Evolutionary conservation across 805 yeast genomes (phyloP), one percentile per base, ranked within the genome.

Genomic region (Ogataea siamensis): DNA sequence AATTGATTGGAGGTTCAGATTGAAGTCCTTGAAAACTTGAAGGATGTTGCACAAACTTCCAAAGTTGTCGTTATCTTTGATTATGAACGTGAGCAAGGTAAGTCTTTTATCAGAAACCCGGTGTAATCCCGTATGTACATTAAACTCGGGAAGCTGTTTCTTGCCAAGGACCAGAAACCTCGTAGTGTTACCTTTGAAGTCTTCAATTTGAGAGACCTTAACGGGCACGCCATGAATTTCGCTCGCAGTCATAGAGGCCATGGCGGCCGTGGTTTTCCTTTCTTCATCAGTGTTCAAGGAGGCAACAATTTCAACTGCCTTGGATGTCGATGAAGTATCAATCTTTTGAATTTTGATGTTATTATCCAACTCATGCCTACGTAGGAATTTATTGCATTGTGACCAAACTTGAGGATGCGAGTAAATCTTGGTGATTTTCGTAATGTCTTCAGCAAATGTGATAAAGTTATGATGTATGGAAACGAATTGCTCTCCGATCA

Each of bases 371-470:
- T 53, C 55, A 10, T 56, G 39, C 27, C 54, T 42, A 13, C 66
- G 55, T 28, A 84, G 56, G 65, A 85, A 93, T 15, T 65, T 58
- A 3, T 72, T 66, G 34, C 86, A 81, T 58, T 91, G 99, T 7
- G 96, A 94, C 99, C 99, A 91, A 0, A 89, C 99, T 60, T 91
- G 99, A 2, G 99, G 97, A 62, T 91, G 99, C 3, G 96, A 85
- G 63, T 85, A 86, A 13, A 91, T 73, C 21, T 70, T 74, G 11
- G 56, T 61, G 35, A 88, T 72, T 10, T 69, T 57, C 1, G 58
- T 46, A 3, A 82, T 48, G 22, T 67, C 68, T 31, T 55, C 50
- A 7, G 74, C 70, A 46, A 58, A 65, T 4, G 80, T 62, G 43
- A 80, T 66, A 25, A 91, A 67, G 57, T 83, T 82, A 64, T 93